phyloP scores from a whole-genome alignment of 306 rosid species.

The Urtica urens region DNA sequence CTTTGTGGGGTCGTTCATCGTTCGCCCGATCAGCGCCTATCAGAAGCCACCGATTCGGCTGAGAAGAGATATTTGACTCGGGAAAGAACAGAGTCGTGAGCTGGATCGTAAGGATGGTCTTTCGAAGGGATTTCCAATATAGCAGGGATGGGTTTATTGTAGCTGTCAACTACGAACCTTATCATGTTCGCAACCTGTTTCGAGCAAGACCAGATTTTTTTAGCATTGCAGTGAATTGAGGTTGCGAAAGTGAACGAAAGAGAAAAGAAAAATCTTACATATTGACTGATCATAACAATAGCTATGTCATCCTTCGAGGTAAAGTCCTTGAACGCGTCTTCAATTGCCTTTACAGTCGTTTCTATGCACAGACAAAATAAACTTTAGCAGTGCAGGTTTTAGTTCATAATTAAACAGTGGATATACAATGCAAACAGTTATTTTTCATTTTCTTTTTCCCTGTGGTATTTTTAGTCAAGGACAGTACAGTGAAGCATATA shows the following conservation, averaged over 20 bases:
- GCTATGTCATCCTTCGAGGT: conserved; percentile 76
- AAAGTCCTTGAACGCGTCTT: conserved; percentile 94
- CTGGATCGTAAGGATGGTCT: conserved; percentile 89
- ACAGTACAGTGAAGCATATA: background rate
- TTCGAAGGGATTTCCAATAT: conserved; percentile 92
- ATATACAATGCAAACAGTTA: background rate
- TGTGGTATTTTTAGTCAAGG: background rate
- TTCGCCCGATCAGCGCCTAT: conserved; percentile 37
- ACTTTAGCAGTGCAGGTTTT: conserved; percentile 1
- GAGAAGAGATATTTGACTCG: conserved; percentile 81
- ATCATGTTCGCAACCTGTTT: conserved; percentile 93
- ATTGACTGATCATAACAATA: conserved; percentile 84
- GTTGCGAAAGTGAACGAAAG: background rate
- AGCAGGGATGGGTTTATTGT: conserved; percentile 82
- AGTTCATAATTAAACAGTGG: background rate
- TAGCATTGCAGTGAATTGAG: conserved; percentile 2
- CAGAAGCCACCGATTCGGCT: conserved; percentile 82
- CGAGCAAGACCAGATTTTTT: background rate
- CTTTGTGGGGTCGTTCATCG: background rate
- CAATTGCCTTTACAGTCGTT: conserved; percentile 83
- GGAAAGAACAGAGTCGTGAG: conserved; percentile 88
- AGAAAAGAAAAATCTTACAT: conserved; percentile 61
- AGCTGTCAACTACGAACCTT: conserved; percentile 84
- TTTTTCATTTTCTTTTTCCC: background rate
- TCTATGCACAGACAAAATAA: conserved; percentile 26